Evolutionary conservation across 345 rosid genomes (phyloP).

Genomic region (Lepidium sativum): DNA sequence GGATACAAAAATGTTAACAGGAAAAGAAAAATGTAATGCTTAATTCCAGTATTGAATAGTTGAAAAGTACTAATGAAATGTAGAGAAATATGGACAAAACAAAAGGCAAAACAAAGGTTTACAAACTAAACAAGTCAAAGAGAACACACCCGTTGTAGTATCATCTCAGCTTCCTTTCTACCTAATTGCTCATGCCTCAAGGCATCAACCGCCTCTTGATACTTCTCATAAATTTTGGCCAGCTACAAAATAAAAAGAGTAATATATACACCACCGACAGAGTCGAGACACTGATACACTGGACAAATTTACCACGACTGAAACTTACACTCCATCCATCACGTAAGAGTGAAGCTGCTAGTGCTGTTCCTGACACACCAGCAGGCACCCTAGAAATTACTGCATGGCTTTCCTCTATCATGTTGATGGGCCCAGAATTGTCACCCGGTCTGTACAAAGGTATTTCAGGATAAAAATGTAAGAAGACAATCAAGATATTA

Average conservation of each 20-base stretch:
- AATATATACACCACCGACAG: background rate
- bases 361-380: constrained; percentile 91
- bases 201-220: constrained; percentile 98
- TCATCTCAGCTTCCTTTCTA: constrained; percentile 82
- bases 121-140: background rate
- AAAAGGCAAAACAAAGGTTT: background rate
- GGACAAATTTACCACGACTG: background rate
- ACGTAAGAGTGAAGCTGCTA: constrained; percentile 92
- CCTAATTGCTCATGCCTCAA: constrained; percentile 92
- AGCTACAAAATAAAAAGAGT: constrained; percentile 35
- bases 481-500: background rate
- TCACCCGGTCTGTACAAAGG: constrained; percentile 33
- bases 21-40: background rate
- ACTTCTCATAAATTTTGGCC: constrained; percentile 85
- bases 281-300: constrained; percentile 5
- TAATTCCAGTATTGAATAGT: background rate
- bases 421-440: constrained; percentile 31
- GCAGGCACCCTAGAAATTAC: constrained; percentile 69
- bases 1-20: constrained; percentile 7
- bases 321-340: constrained; percentile 98
- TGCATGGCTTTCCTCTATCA: constrained; percentile 35
- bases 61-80: background rate
- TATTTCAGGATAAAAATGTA: constrained; percentile 1
- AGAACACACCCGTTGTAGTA: constrained; percentile 69
- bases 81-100: background rate